Percentiles rank a stretch among this genome's conserved stretches.
Evolutionary conservation across 176 grass and related monocot species (phyloP).

Genomic region (Cymbopogon citratus): DNA sequence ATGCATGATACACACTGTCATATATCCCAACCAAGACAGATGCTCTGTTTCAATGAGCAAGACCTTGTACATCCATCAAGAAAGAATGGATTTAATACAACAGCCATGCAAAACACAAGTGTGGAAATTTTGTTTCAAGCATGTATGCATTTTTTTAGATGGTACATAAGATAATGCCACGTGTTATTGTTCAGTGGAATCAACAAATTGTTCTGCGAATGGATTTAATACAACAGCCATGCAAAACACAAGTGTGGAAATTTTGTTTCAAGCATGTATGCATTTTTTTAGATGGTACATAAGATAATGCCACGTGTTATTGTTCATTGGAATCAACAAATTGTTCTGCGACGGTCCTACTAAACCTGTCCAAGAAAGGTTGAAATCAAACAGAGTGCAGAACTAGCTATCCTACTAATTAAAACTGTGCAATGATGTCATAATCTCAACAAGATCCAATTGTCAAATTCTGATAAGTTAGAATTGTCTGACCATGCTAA

Average conservation of each 20-base stretch:
- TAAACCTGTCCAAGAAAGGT: not conserved
- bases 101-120: not conserved
- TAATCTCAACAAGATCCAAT: not conserved
- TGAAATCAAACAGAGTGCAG: not conserved
- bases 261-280: not conserved
- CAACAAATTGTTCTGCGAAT: not conserved
- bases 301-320: not conserved
- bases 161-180: not conserved
- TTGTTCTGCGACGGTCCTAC: not conserved
- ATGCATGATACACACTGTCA: not conserved
- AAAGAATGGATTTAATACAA: not conserved
- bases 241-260: too few relatives aligned
- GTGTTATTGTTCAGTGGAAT: not conserved
- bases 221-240: too few relatives aligned
- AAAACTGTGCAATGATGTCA: not conserved
- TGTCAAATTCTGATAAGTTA: not conserved
- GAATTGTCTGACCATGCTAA: not conserved
- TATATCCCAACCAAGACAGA: not conserved
- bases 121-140: not conserved
- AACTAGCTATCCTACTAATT: not conserved
- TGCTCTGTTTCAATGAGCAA: not conserved
- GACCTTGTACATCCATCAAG: not conserved
- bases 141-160: not conserved
- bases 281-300: not conserved
- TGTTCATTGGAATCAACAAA: not conserved